Evolutionary conservation across 1,284 basidiomycete genomes (phyloP), one percentile per base, ranked within the genome.

Genomic region (Apiotrichum veenhuisii): DNA sequence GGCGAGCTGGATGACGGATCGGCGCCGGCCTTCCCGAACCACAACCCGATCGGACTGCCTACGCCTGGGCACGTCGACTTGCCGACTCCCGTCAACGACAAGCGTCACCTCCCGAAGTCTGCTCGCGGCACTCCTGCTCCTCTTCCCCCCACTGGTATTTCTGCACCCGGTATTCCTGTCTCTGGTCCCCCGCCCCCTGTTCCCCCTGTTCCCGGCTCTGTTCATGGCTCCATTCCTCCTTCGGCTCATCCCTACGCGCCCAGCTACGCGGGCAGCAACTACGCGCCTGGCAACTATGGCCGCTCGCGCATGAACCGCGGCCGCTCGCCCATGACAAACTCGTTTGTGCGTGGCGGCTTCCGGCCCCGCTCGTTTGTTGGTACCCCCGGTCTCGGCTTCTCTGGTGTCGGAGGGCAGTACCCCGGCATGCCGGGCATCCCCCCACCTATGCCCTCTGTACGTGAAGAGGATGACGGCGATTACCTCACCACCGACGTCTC

Each of bases 51-150:
- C 7, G 14, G 26, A 9, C 25, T 30, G 25, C 49, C 49, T 38
- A 25, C 49, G 5, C 74, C 74, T 52, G 64, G 63, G 37, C 67
- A 66, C n/a, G 63, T 77, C 41, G 64, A 71, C 59, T 51, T 75
- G 20, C 76, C 76, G 20, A 74, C 74, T 25, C 76, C 76, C 15
- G 69, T 77, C 40, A 58, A 64, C 36, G 57, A 58, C 43, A 52
- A 43, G 38, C 38, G 30, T 15, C 45, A 37, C 26, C 44, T 26
- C 2, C 45, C 45, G 18, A 36, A 30, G 15, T 7, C 44, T 44
- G 38, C 1, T 25, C 40, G 30, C 7, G 2, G 26, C 18, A 20
- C 15, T 26, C 42, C 50, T 30, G 18, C 9, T 38, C 44, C 20
- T 38, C 43, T 20, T 7, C 14, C 26, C 40, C 25, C n/a, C 43